Evolutionary conservation across 2,329 filamentous ascomycete species (phyloP), one percentile per base, ranked within the genome.

Genomic region (Colletotrichum brevisporum): DNA sequence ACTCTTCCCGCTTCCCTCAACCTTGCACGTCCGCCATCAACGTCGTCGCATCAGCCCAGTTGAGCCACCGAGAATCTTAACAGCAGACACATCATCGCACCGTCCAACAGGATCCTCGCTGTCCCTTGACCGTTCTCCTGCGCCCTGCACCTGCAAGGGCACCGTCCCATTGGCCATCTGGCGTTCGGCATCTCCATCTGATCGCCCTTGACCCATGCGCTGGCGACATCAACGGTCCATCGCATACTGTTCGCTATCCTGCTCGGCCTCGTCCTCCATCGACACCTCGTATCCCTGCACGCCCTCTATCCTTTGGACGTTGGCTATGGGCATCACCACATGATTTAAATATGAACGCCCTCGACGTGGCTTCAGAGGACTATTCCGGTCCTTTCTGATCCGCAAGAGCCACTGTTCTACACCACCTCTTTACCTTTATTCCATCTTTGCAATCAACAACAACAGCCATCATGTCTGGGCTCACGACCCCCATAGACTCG

Each of bases 401-500:
- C 45, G 24, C 66, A 66, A 43, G 53, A 71, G 52, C 56, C 36
- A 18, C 24, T 48, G 21, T 41, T 59, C 13, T 36, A 43, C 2
- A 43, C 54, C 24, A 47, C 4, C 52, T 57, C 56, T 65, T 50
- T 51, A 50, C 48, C n/a, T 31, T 50, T n/a, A 21, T 52, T 31
- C 31, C 57, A 59, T 63, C 52, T 71, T 70, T 69, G 58, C 62
- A 52, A 24, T 24, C 21, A 51, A 62, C 15, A 13, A 52, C 5
- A 24, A 45, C 15, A n/a, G 45, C 5, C 24, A 45, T 18, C 61
- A 72, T 72, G 71, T 67, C 62, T 41, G 54, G 51, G 47, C 56
- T 57, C 41, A 48, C 9, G 6, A 43, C 64, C 12, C 45, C 55
- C 9, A 74, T 79, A 60, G 74, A 79, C 64, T 76, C 72, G 43